These are phyloP conservation scores for Musa troglodytarum DNA, from an alignment of 176 grass and related monocot genomes.

Conservation along the genomic window DNA sequence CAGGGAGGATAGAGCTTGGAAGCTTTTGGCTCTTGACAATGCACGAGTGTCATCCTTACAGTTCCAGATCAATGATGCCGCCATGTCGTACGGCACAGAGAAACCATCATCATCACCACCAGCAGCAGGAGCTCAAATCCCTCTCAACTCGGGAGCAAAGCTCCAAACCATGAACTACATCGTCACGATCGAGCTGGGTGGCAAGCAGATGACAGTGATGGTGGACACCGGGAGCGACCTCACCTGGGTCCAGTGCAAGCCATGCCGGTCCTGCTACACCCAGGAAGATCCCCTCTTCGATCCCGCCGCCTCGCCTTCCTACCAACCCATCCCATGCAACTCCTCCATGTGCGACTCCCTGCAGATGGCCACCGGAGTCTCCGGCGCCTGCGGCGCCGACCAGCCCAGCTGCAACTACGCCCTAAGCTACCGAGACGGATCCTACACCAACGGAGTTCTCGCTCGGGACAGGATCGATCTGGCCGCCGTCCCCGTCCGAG, in stretches of 20 bases:
- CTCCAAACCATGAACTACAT: slow-evolving; percentile 56
- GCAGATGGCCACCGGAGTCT: slow-evolving; percentile 11
- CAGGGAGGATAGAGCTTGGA: neutral
- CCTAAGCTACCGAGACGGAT: slow-evolving; percentile 62
- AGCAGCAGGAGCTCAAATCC: slow-evolving; percentile 25
- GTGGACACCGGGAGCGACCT: slow-evolving; percentile 78
- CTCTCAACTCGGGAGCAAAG: slow-evolving; percentile 39
- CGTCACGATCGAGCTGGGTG: slow-evolving; percentile 30
- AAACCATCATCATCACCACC: neutral
- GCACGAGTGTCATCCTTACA: slow-evolving; percentile 44
- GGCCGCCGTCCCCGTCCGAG: slow-evolving; percentile 1
- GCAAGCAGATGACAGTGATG: slow-evolving; percentile 48
- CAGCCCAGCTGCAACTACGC: slow-evolving; percentile 42
- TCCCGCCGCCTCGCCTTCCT: slow-evolving; percentile 49
- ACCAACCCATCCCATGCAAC: slow-evolving; percentile 42
- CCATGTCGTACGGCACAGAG: slow-evolving; percentile 7
- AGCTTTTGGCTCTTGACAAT: slow-evolving; percentile 33
- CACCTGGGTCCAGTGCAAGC: slow-evolving; percentile 73
- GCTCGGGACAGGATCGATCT: slow-evolving; percentile 49
- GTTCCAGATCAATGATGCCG: neutral
- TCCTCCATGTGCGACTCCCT: slow-evolving; percentile 42
- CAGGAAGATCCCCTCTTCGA: slow-evolving; percentile 67
- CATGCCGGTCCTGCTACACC: slow-evolving; percentile 58
- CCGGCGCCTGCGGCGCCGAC: slow-evolving; percentile 12
- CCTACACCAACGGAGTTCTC: slow-evolving; percentile 48